A percentile compares a stretch with the other conserved stretches of the same genome.
phyloP scores from a whole-genome alignment of 1,284 basidiomycete genomes.

The Sporisorium graminicola region DNA sequence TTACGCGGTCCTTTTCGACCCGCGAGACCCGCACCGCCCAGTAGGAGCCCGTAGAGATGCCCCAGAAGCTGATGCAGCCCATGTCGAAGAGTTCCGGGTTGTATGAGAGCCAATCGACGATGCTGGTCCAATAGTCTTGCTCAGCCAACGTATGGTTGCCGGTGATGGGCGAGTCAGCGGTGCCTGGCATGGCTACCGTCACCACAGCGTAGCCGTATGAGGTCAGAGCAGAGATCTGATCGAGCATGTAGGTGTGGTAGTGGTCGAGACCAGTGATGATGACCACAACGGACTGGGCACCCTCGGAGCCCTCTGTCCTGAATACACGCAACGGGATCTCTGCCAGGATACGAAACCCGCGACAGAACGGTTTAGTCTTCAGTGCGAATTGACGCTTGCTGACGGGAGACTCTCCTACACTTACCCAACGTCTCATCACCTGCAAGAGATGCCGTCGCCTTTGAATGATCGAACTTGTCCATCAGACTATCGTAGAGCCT shows the following conservation, averaged over 20 bases:
- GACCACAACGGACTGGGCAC: constrained; percentile 30
- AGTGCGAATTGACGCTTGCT: not conserved
- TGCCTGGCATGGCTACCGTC: constrained; percentile 41
- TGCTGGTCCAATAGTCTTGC: constrained; percentile 31
- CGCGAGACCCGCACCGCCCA: constrained; percentile 40
- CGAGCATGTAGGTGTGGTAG: constrained; percentile 39
- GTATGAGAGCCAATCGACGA: constrained; percentile 44
- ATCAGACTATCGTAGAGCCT: constrained; percentile 6
- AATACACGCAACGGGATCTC: constrained; percentile 33
- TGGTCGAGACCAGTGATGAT: constrained; percentile 52
- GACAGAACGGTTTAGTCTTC: not conserved
- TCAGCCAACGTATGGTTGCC: constrained; percentile 18
- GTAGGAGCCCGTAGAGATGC: constrained; percentile 45
- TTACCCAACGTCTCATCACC: constrained; percentile 5
- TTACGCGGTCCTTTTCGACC: constrained; percentile 19
- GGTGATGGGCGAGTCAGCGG: constrained; percentile 47
- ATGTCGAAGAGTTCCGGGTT: constrained; percentile 15
- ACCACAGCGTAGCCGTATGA: constrained; percentile 23
- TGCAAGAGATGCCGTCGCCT: constrained; percentile 4
- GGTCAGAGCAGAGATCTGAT: constrained; percentile 17
- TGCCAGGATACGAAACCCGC: not conserved
- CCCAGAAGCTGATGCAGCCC: constrained; percentile 42
- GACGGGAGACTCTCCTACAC: not conserved
- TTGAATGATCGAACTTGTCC: constrained; percentile 10
- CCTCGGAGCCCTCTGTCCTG: constrained; percentile 11